Evolutionary conservation across 768 basidiomycete genomes (phyloP).

Genomic region (Tulasnella sp.): DNA sequence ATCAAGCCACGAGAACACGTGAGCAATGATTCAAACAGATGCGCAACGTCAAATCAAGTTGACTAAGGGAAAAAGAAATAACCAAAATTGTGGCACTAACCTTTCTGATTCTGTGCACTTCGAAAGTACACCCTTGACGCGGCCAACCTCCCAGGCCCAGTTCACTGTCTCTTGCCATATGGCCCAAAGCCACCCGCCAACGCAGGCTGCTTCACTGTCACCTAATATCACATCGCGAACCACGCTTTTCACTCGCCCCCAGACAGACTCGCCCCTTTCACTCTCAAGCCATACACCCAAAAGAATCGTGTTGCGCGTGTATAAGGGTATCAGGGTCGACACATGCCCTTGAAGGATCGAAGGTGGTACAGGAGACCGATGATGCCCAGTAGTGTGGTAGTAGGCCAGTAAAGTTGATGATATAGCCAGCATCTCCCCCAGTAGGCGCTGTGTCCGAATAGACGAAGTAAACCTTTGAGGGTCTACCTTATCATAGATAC

Average conservation of each 20-base stretch:
- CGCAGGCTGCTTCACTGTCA: conserved; percentile 1
- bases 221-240: conserved; percentile 9
- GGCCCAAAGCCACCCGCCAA: conserved; percentile 11
- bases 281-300: conserved; percentile 17
- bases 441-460: not conserved
- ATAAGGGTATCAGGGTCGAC: not conserved
- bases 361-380: conserved; percentile 12
- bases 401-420: conserved; percentile 3
- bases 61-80: not conserved
- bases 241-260: conserved; percentile 12
- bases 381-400: conserved; percentile 8
- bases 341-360: conserved; percentile 9
- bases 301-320: conserved; percentile 10
- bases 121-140: conserved; percentile 7
- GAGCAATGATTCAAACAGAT: not conserved
- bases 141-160: conserved; percentile 5
- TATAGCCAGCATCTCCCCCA: conserved; percentile 4
- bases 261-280: conserved; percentile 16
- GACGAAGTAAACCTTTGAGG: not conserved
- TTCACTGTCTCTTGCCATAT: conserved; percentile 16
- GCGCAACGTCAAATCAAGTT: too few relatives aligned
- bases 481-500: not conserved
- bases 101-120: conserved; percentile 2
- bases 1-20: not conserved
- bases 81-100: not conserved